Evolutionary conservation across 1,284 basidiomycete genomes (phyloP), one percentile per base, ranked within the genome.

Genomic region (Pseudozyma hubeiensis): DNA sequence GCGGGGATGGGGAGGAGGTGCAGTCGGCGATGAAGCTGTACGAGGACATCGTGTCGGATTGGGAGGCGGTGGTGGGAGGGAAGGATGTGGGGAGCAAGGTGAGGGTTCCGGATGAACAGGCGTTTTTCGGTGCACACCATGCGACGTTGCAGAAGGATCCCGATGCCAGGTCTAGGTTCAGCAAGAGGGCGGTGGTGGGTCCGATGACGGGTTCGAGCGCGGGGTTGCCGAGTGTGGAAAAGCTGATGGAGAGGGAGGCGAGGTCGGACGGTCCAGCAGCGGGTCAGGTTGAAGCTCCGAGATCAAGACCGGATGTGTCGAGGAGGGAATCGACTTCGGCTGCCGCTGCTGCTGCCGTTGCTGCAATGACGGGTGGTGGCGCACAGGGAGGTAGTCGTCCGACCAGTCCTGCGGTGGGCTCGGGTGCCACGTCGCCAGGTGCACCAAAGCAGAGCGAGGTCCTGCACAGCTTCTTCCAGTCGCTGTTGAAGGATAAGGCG

Each of bases 381-480:
- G 51, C 30, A 53, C 53, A 47, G 6, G 55, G 51, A 16, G 47
- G 45, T 35, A 65, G 60, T 17, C 34, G 69, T 8, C 65, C 75
- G 2, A 46, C 71, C 7, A 69, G 75, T 37, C 71, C 77, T 1
- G 64, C 66, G 2, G 51, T 63, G 6, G 34, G 30, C 16, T 50
- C 55, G 0, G 56, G 65, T 7, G 46, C 54, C 5, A 53, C 67
- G 1, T 63, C 63, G 41, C 66, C 64, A 7, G 63, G 66, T 30
- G 62, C 75, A 37, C 79, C 75, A 0, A 78, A 75, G 44, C 81
- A 82, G 65, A 71, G 57, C 30, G 81, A 82, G 49, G 81, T 81
- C 10, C 64, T 82, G 34, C 81, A 82, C 46, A 79, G 70, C 49
- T 82, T 82, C 59, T 82, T 82, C 79, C 79, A 82, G 63, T 59